Conservation (phyloP, 73 alveolate genomes). For the Stentor roeselii region DNA sequence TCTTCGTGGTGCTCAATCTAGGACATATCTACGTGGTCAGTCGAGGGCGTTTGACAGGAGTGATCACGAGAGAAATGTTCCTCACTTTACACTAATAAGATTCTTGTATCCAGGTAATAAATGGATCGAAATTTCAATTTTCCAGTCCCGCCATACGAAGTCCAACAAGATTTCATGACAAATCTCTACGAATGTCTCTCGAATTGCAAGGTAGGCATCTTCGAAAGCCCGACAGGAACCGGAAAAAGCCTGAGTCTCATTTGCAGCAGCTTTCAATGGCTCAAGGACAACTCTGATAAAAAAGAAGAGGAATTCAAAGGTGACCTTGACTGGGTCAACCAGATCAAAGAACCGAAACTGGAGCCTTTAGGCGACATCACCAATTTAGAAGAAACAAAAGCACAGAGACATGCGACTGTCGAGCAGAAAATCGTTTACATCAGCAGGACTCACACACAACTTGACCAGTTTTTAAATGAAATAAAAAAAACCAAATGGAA, state of each 20-base stretch:
- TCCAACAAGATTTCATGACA: conserved; percentile 56
- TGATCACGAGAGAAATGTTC: conserved; percentile 75
- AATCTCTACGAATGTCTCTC: conserved; percentile 45
- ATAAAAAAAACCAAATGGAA: conserved; percentile 56
- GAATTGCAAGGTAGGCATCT: conserved; percentile 51
- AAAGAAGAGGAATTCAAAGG: background rate
- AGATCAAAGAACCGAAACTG: conserved; percentile 26
- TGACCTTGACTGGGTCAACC: background rate
- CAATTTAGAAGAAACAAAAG: conserved; percentile 33
- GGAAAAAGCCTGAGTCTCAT: conserved; percentile 65
- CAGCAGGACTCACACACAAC: conserved; percentile 83
- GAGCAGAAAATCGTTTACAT: conserved; percentile 56
- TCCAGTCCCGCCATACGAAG: conserved; percentile 64
- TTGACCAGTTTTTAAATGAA: conserved; percentile 69
- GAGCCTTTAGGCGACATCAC: conserved; percentile 24
- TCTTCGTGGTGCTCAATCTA: conserved; percentile 75
- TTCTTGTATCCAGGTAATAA: no score
- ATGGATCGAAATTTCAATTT: conserved; percentile 31
- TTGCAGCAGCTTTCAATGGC: conserved; percentile 43
- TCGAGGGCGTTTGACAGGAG: conserved; percentile 75
- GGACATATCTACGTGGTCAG: conserved; percentile 70
- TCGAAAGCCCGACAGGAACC: conserved; percentile 88
- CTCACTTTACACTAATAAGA: no score
- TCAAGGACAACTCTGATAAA: background rate
- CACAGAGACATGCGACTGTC: conserved; percentile 37